These are phyloP conservation scores for Aspergillus amoenus DNA, from an alignment of 2,329 filamentous ascomycete genomes.

Conservation along the genomic window DNA sequence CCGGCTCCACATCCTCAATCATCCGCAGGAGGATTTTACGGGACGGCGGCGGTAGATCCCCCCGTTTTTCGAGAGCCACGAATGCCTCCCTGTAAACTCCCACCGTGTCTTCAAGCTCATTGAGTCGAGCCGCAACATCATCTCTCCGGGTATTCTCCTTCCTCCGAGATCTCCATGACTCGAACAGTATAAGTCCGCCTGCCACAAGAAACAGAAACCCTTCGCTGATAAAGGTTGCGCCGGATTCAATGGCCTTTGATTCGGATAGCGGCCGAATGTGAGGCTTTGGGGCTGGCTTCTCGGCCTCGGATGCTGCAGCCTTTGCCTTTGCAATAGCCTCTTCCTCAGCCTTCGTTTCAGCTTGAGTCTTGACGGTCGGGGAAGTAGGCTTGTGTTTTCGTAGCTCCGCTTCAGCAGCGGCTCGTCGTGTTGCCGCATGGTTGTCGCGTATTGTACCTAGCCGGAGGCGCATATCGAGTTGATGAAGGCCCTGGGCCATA, in stretches of 20 bases:
- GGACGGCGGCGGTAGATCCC: constrained; percentile 26
- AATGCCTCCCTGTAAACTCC: constrained; percentile 41
- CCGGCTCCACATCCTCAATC: constrained; percentile 37
- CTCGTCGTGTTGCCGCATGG: constrained; percentile 49
- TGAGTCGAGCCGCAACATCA: constrained; percentile 59
- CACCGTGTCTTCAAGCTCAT: constrained; percentile 56
- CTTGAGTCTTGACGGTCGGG: constrained; percentile 63
- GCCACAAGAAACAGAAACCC: constrained; percentile 66
- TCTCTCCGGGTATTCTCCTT: constrained; percentile 62
- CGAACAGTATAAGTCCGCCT: constrained; percentile 61
- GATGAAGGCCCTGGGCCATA: constrained; percentile 64
- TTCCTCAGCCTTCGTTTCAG: constrained; percentile 58
- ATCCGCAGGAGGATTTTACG: constrained; percentile 41
- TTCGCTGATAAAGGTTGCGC: constrained; percentile 68
- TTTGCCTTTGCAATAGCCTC: constrained; percentile 46
- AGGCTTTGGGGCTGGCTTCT: constrained; percentile 49
- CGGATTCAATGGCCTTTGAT: constrained; percentile 66
- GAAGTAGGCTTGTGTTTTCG: constrained; percentile 52
- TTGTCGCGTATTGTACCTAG: constrained; percentile 64
- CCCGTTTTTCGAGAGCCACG: constrained; percentile 45
- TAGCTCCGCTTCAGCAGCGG: constrained; percentile 55
- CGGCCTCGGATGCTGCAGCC: constrained; percentile 45
- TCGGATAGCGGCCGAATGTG: constrained; percentile 65
- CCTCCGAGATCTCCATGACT: constrained; percentile 59
- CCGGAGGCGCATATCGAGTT: constrained; percentile 67